These are phyloP conservation scores for Usnea hakonensis DNA, from an alignment of 495 filamentous ascomycete species.

Conservation along the genomic window DNA sequence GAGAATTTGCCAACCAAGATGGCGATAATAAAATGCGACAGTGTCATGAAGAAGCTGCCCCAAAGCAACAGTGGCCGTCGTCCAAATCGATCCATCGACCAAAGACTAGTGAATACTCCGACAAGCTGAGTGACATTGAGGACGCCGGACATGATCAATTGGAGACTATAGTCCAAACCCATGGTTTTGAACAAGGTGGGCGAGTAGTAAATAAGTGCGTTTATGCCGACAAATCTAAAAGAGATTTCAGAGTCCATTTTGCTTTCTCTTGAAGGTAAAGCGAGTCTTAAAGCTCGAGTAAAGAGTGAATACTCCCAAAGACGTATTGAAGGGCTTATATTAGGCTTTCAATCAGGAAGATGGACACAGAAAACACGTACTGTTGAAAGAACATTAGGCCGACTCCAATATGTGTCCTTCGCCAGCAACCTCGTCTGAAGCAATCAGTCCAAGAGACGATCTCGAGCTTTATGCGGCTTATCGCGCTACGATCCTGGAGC, in stretches of 20 bases:
- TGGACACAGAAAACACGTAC: too few relatives aligned
- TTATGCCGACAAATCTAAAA: conserved; percentile 47
- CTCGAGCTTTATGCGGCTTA: conserved; percentile 34
- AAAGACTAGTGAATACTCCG: conserved; percentile 41
- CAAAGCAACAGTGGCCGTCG: conserved; percentile 40
- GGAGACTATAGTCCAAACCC: conserved; percentile 48
- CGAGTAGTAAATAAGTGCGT: conserved; percentile 45
- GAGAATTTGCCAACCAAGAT: conserved; percentile 39
- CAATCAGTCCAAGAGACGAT: conserved; percentile 42
- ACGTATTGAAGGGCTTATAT: too few relatives aligned
- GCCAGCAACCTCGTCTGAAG: conserved; percentile 46
- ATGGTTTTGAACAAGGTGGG: conserved; percentile 52
- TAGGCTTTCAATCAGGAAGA: too few relatives aligned
- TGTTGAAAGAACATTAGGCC: conserved; percentile 52
- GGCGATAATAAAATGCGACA: conserved; percentile 46
- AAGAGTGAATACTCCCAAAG: too few relatives aligned
- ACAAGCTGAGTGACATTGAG: conserved; percentile 48
- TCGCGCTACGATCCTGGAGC: conserved; percentile 31
- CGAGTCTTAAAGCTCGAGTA: too few relatives aligned
- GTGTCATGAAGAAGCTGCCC: conserved; percentile 41
- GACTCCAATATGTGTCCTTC: conserved; percentile 47
- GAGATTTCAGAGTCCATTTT: conserved; percentile 2
- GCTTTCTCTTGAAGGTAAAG: conserved; percentile 11
- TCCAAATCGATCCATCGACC: conserved; percentile 43
- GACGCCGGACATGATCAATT: conserved; percentile 52